Conservation (phyloP, 2,329 filamentous ascomycete genomes). For the Microsporum ferrugineum region DNA sequence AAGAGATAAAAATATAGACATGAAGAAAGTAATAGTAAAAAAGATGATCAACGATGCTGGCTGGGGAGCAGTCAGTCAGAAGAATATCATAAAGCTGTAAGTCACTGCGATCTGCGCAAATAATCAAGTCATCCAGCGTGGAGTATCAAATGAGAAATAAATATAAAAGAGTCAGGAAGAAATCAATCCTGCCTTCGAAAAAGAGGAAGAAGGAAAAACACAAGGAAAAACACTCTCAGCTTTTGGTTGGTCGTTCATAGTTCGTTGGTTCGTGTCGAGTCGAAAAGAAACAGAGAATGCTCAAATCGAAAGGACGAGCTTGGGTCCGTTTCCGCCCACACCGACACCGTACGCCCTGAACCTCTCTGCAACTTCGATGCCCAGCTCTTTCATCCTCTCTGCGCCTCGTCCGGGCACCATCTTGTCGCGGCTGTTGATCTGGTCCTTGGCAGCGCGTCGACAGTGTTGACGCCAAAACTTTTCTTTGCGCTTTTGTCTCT, state of each 20-base stretch:
- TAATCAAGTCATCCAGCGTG: not conserved
- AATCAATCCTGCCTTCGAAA: not conserved
- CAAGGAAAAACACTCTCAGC: not conserved
- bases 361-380: conserved; percentile 77
- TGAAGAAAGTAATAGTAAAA: conserved; percentile 1
- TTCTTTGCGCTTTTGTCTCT: conserved; percentile 82
- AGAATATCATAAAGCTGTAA: conserved; percentile 1
- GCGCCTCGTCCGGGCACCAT: conserved; percentile 75
- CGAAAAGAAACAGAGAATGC: not conserved
- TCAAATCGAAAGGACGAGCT: conserved; percentile 56
- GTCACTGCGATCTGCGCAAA: conserved; percentile 2
- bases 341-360: conserved; percentile 52
- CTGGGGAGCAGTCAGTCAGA: not conserved
- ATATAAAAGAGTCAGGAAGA: not conserved
- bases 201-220: conserved; percentile 1
- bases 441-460: conserved; percentile 61
- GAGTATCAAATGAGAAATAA: not conserved
- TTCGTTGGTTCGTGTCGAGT: not conserved
- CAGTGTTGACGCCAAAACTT: conserved; percentile 86
- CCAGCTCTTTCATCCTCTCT: conserved; percentile 86
- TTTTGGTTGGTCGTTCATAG: not conserved
- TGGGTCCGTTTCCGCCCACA: conserved; percentile 21
- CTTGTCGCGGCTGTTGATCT: conserved; percentile 47
- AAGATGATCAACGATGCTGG: conserved; percentile 1
- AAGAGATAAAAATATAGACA: conserved; percentile 9